A percentile compares a stretch with the other conserved stretches of the same genome.
Conservation (phyloP, 2,329 filamentous ascomycete species). For the Ophiocordyceps camponoti-leonardi region DNA sequence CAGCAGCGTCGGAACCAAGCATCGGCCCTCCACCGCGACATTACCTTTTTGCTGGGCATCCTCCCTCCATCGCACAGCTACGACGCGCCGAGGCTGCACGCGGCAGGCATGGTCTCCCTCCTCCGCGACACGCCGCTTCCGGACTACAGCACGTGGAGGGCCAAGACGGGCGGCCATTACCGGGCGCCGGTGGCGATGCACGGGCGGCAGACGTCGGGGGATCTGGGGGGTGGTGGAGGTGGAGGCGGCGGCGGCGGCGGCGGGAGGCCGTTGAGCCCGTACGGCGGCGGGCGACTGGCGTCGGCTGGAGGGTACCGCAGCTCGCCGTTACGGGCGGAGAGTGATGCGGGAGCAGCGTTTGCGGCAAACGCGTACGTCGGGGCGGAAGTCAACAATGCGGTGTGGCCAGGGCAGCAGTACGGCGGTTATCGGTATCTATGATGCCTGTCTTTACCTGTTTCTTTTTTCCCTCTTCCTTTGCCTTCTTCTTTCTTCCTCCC, state of each 20-base stretch:
- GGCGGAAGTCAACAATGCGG: constrained; percentile 9
- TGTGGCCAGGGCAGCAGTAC: constrained; percentile 20
- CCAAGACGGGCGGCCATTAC: constrained; percentile 18
- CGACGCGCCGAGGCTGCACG: constrained; percentile 50
- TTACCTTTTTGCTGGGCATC: constrained; percentile 49
- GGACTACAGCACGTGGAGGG: constrained; percentile 37
- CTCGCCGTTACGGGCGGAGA: constrained; percentile 31
- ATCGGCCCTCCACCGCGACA: constrained; percentile 55
- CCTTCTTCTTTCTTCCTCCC: background rate
- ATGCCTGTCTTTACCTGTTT: background rate
- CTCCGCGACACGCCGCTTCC: constrained; percentile 53
- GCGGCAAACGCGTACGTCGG: constrained; percentile 13
- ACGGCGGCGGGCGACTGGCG: constrained; percentile 18
- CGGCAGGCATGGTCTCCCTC: constrained; percentile 55
- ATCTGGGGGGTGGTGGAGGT: constrained; percentile 17
- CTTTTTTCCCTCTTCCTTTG: background rate
- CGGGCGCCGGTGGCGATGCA: constrained; percentile 18
- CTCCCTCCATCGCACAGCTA: constrained; percentile 61
- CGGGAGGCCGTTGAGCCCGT: constrained; percentile 29
- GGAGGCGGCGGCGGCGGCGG: constrained; percentile 11
- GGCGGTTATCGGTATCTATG: constrained; percentile 17
- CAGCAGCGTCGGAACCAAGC: constrained; percentile 51
- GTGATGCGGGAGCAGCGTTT: constrained; percentile 7
- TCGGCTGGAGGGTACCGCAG: constrained; percentile 29
- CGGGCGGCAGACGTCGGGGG: constrained; percentile 23